Conservation (phyloP, 2,329 filamentous ascomycete genomes). For the Clarireedia paspali region DNA sequence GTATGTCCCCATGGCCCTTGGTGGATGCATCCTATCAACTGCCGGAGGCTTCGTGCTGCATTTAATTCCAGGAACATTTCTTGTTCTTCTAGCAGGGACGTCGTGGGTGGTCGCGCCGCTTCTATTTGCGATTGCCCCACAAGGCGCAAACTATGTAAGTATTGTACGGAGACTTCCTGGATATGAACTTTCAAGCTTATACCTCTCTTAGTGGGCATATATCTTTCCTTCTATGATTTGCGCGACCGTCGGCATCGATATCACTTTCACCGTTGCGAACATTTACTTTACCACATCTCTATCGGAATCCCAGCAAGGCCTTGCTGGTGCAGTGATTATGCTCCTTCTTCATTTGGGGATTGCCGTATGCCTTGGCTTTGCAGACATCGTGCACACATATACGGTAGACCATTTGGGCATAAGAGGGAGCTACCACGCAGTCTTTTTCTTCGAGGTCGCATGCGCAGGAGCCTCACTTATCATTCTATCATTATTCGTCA, state of each 20-base stretch:
- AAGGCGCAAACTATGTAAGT: constrained; percentile 23
- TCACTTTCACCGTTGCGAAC: constrained; percentile 67
- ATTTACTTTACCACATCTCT: constrained; percentile 71
- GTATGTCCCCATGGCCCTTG: constrained; percentile 58
- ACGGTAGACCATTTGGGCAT: constrained; percentile 31
- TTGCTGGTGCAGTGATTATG: constrained; percentile 66
- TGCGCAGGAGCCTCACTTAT: constrained; percentile 42
- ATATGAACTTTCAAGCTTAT: background rate
- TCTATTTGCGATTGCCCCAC: constrained; percentile 46
- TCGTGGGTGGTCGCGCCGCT: constrained; percentile 44
- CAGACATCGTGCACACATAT: constrained; percentile 52
- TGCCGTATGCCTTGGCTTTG: constrained; percentile 62
- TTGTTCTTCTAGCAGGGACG: constrained; percentile 44
- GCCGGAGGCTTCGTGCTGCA: constrained; percentile 50
- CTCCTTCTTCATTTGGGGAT: constrained; percentile 64
- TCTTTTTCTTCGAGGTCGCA: constrained; percentile 59
- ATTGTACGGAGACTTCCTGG: background rate
- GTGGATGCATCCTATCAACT: constrained; percentile 60
- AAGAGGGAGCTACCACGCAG: constrained; percentile 51
- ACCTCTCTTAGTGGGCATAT: constrained; percentile 54
- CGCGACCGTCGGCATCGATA: constrained; percentile 65
- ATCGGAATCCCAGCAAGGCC: constrained; percentile 57
- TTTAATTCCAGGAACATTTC: constrained; percentile 42
- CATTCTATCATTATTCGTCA: constrained; percentile 45
- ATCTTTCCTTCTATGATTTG: constrained; percentile 65